Evolutionary conservation across 345 rosid genomes (phyloP).

Genomic region (Atalantia buxifolia): DNA sequence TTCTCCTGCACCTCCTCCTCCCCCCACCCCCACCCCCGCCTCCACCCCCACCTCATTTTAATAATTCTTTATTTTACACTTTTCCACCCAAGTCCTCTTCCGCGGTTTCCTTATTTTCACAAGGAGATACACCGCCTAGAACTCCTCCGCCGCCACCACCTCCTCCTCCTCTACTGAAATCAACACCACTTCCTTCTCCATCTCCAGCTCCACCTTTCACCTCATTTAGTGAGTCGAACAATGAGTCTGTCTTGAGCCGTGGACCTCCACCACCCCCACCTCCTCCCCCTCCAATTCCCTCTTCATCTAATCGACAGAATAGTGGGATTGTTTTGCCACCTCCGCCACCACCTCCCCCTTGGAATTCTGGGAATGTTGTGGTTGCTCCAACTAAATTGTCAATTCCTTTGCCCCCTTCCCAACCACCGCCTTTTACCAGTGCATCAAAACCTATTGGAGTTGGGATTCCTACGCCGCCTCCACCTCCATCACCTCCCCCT

Average conservation of each 20-base stretch:
- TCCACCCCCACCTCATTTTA: conserved; percentile 10
- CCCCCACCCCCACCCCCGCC: conserved; percentile 31
- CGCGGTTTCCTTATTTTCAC: background rate
- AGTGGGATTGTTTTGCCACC: conserved; percentile 37
- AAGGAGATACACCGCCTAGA: background rate
- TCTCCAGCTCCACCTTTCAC: conserved; percentile 20
- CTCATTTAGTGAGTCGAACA: conserved; percentile 24
- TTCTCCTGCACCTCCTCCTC: conserved; percentile 22
- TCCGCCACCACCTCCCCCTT: conserved; percentile 55
- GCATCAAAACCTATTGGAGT: conserved; percentile 18
- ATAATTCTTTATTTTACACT: background rate
- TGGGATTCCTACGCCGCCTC: conserved; percentile 19
- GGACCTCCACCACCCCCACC: conserved; percentile 36
- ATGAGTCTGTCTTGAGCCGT: conserved; percentile 22
- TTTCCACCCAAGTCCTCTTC: conserved; percentile 3
- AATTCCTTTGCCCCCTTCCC: conserved; percentile 24
- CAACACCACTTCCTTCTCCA: background rate
- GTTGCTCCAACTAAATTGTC: conserved; percentile 9
- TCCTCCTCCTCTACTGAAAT: background rate
- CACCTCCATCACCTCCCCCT: conserved; percentile 20
- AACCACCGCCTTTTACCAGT: conserved; percentile 21
- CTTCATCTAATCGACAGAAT: conserved; percentile 27
- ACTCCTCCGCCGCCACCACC: conserved; percentile 21
- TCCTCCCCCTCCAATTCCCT: conserved; percentile 31
- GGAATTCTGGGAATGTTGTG: conserved; percentile 45